These are phyloP conservation scores for Corniculantispora saksenae DNA, from an alignment of 2,329 filamentous ascomycete species.

Conservation along the genomic window DNA sequence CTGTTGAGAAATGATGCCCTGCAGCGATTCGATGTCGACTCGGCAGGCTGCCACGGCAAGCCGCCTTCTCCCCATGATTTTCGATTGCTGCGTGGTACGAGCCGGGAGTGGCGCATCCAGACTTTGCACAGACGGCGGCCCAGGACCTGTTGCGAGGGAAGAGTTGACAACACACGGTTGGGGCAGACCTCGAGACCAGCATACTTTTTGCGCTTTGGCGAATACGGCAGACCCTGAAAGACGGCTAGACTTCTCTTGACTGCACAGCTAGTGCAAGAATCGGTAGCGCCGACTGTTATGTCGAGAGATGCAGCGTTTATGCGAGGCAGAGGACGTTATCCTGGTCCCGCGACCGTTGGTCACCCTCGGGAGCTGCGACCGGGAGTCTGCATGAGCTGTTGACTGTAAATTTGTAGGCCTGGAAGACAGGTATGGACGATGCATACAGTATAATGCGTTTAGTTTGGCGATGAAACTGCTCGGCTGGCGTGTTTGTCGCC, in stretches of 20 bases:
- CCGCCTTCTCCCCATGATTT: neutral
- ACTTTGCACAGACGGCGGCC: conserved; percentile 3
- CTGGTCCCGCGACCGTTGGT: neutral
- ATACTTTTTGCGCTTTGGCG: conserved; percentile 2
- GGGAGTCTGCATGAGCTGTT: neutral
- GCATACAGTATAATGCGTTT: neutral
- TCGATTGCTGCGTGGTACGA: neutral
- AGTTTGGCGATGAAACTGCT: neutral
- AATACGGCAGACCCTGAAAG: neutral
- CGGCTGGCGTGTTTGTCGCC: neutral
- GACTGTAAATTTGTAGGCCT: neutral
- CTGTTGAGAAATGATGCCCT: neutral
- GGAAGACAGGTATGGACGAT: neutral
- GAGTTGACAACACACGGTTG: neutral
- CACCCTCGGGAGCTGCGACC: neutral
- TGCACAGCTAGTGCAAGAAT: neutral
- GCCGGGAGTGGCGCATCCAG: conserved; percentile 3
- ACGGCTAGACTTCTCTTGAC: neutral
- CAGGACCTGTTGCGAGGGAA: neutral
- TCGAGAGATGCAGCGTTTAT: neutral
- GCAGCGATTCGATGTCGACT: neutral
- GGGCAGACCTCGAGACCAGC: neutral
- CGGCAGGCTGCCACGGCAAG: neutral
- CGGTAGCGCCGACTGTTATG: neutral
- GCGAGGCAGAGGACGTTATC: neutral